Percentiles rank a stretch among this genome's conserved stretches.
phyloP scores from a whole-genome alignment of 1,284 basidiomycete genomes.

The Boletus mariae region DNA sequence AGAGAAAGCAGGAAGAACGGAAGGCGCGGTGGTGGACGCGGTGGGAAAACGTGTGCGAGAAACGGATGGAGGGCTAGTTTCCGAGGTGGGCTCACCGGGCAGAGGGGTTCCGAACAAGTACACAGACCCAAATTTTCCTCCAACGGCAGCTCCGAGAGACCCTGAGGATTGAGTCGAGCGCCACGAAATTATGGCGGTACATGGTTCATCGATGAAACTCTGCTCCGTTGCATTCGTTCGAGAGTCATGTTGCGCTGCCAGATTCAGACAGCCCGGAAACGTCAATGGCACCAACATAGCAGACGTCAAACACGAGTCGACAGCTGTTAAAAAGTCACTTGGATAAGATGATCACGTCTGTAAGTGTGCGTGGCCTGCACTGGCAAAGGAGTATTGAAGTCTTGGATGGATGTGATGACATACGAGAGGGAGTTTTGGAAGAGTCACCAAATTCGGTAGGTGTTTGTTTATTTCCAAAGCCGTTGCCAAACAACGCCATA shows the following conservation, averaged over 20 bases:
- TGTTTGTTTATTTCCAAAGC: slow-evolving; percentile 32
- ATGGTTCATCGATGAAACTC: slow-evolving; percentile 24
- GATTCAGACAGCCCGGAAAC: slow-evolving; percentile 19
- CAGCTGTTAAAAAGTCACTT: neutral
- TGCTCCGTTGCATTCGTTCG: slow-evolving; percentile 19
- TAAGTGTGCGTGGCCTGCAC: slow-evolving; percentile 6
- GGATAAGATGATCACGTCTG: neutral
- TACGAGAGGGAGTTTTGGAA: neutral
- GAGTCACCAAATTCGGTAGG: slow-evolving; percentile 11
- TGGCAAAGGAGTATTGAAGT: neutral
- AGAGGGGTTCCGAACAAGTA: slow-evolving; percentile 33
- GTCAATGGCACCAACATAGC: slow-evolving; percentile 31
- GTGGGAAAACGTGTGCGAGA: slow-evolving; percentile 14
- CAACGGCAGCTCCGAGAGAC: slow-evolving; percentile 29
- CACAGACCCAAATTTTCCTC: slow-evolving; percentile 36
- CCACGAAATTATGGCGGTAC: slow-evolving; percentile 24
- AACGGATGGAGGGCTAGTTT: slow-evolving; percentile 8
- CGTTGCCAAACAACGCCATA: slow-evolving; percentile 23
- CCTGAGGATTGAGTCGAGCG: slow-evolving; percentile 4
- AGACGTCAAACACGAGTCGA: neutral
- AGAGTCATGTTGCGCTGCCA: slow-evolving; percentile 5
- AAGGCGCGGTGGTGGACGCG: slow-evolving; percentile 13
- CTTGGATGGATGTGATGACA: neutral
- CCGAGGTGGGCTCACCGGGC: slow-evolving; percentile 15
- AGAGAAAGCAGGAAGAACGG: slow-evolving; percentile 31